Conservation (phyloP, 805 yeast genomes). For the Pichia kluyveri region DNA sequence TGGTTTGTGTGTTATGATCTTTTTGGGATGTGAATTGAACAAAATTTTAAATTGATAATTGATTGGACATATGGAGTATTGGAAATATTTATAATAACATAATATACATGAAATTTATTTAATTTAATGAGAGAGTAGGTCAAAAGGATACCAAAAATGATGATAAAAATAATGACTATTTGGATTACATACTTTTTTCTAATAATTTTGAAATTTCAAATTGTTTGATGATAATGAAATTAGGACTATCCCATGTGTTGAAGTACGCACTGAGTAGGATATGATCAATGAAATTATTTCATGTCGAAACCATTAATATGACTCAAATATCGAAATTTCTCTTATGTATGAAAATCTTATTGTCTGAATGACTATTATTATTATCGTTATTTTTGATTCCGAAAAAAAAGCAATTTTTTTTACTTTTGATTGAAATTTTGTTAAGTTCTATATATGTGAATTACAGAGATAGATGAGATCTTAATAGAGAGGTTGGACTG, state of each 20-base stretch:
- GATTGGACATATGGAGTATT: neutral
- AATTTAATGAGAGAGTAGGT: no score
- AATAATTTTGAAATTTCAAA: no score
- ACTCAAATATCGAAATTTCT: neutral
- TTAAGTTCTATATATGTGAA: no score
- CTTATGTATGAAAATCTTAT: no score
- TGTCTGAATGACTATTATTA: no score
- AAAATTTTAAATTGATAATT: neutral
- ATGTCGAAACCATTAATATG: slow-evolving; percentile 5
- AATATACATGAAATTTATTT: no score
- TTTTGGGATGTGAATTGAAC: neutral
- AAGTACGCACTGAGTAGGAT: slow-evolving; percentile 1
- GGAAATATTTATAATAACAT: neutral
- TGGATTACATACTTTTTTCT: no score
- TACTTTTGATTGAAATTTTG: no score
- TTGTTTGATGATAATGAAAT: neutral
- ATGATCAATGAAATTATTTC: slow-evolving; percentile 5
- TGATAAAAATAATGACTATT: neutral
- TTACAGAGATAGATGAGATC: no score
- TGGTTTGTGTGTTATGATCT: neutral
- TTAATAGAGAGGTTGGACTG: no score
- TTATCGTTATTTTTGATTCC: no score
- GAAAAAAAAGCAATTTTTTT: no score
- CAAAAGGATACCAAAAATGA: neutral
- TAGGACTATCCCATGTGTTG: slow-evolving; percentile 9